These are phyloP conservation scores for Dactylellina haptotyla DNA, from an alignment of 2,329 filamentous ascomycete genomes.

Conservation along the genomic window DNA sequence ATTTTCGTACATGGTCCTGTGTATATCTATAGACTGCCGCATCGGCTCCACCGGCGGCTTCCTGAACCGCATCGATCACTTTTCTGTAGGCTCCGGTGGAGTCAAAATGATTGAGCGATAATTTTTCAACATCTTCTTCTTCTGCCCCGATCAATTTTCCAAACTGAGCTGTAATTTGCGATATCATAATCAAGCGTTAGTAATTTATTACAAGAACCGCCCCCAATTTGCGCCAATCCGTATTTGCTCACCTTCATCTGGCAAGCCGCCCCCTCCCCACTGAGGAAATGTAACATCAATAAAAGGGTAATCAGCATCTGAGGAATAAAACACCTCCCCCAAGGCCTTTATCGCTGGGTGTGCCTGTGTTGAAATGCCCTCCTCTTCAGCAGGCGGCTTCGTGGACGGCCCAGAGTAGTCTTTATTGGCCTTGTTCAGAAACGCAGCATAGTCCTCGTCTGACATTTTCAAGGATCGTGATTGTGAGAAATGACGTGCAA, in stretches of 20 bases:
- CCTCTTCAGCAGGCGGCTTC: conserved; percentile 58
- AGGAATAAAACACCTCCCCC: conserved; percentile 73
- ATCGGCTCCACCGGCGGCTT: conserved; percentile 44
- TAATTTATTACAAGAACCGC: conserved; percentile 26
- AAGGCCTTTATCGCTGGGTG: conserved; percentile 70
- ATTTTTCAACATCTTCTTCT: conserved; percentile 71
- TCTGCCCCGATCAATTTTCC: conserved; percentile 71
- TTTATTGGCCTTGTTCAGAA: conserved; percentile 86
- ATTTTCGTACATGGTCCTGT: conserved; percentile 61
- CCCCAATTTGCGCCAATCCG: conserved; percentile 5
- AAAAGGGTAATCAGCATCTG: conserved; percentile 80
- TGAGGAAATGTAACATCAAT: conserved; percentile 47
- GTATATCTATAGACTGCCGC: conserved; percentile 49
- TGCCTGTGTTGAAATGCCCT: conserved; percentile 67
- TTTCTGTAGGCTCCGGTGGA: conserved; percentile 74
- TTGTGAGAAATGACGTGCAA: conserved; percentile 46
- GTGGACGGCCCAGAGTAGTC: conserved; percentile 64
- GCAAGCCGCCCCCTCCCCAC: conserved; percentile 53
- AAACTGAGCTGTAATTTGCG: conserved; percentile 70
- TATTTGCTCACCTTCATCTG: conserved; percentile 53
- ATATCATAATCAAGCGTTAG: conserved; percentile 12
- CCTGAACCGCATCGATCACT: conserved; percentile 70
- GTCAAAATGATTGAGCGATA: conserved; percentile 79
- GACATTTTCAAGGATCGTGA: conserved; percentile 61
- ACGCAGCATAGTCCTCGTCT: conserved; percentile 84